phyloP scores from a whole-genome alignment of 495 filamentous ascomycete genomes.

The Endocarpon pusillum region DNA sequence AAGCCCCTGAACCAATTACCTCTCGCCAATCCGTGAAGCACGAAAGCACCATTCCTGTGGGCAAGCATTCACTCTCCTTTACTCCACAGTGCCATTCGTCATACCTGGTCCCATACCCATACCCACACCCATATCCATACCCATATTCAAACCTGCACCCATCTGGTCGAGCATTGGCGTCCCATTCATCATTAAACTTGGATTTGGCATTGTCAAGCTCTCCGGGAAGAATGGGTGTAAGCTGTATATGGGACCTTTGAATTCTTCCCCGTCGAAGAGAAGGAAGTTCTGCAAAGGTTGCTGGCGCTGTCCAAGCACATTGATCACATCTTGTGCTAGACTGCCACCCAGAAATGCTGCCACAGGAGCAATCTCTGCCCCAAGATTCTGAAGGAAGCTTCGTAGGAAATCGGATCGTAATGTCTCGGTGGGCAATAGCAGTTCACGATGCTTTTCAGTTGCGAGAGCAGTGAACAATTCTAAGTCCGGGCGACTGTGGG shows the following conservation, averaged over 20 bases:
- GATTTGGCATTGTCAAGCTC: too few relatives aligned
- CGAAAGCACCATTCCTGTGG: too few relatives aligned
- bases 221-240: conserved; percentile 52
- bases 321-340: conserved; percentile 92
- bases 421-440: conserved; percentile 60
- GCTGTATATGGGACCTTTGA: conserved; percentile 60
- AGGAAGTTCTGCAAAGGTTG: conserved; percentile 93
- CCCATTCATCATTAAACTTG: background rate
- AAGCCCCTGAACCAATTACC: too few relatives aligned
- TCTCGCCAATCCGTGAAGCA: too few relatives aligned
- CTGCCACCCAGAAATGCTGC: conserved; percentile 79
- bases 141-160: background rate
- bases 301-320: conserved; percentile 74
- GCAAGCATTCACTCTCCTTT: too few relatives aligned
- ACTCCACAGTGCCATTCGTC: too few relatives aligned
- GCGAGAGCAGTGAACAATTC: conserved; percentile 60
- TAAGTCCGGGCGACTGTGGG: conserved; percentile 39
- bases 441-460: conserved; percentile 51
- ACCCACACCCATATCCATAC: too few relatives aligned
- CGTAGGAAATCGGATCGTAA: conserved; percentile 65
- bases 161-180: background rate
- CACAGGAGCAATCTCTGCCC: conserved; percentile 68
- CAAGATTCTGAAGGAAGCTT: conserved; percentile 65
- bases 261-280: conserved; percentile 73
- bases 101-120: too few relatives aligned